phyloP scores from a whole-genome alignment of 768 basidiomycete genomes.

The Auricularia cornea region DNA sequence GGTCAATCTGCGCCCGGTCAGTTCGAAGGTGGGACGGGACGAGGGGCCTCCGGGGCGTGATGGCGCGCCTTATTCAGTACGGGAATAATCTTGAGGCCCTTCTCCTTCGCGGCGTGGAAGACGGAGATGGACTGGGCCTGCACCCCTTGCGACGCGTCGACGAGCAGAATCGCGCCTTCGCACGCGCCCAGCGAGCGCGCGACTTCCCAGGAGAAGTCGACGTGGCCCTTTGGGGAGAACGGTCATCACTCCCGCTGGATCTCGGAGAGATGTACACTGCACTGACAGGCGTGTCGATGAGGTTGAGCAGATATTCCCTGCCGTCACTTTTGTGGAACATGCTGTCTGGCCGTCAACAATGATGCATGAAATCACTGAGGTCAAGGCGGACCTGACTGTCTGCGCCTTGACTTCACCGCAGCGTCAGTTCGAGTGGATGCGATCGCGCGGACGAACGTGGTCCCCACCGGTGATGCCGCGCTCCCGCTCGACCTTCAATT shows the following conservation, averaged over 20 bases:
- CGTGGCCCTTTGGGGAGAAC: slow-evolving; percentile 91
- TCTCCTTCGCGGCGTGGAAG: slow-evolving; percentile 78
- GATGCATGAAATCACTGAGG: not conserved
- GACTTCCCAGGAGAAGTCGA: slow-evolving; percentile 97
- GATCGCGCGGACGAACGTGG: not conserved
- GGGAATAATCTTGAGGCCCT: slow-evolving; percentile 75
- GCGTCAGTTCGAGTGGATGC: not conserved
- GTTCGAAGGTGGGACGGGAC: not conserved
- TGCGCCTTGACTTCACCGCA: slow-evolving; percentile 76
- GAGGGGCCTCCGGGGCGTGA: not conserved
- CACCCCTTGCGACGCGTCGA: slow-evolving; percentile 96
- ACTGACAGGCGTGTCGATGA: slow-evolving; percentile 88
- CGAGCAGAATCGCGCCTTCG: slow-evolving; percentile 77
- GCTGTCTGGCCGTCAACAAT: slow-evolving; percentile 27
- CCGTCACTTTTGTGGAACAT: slow-evolving; percentile 66
- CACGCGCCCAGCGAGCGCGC: slow-evolving; percentile 87
- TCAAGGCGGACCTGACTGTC: slow-evolving; percentile 60
- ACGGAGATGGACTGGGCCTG: slow-evolving; percentile 97
- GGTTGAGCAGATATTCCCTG: slow-evolving; percentile 67
- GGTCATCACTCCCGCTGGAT: too few species aligned
- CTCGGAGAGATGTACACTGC: not conserved
- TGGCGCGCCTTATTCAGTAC: slow-evolving; percentile 77
- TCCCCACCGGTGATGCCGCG: slow-evolving; percentile 84
- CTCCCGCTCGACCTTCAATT: slow-evolving; percentile 94
- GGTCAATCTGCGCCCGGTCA: slow-evolving; percentile 60